Conservation (phyloP, 345 rosid genomes). For the Murraya koenigii region DNA sequence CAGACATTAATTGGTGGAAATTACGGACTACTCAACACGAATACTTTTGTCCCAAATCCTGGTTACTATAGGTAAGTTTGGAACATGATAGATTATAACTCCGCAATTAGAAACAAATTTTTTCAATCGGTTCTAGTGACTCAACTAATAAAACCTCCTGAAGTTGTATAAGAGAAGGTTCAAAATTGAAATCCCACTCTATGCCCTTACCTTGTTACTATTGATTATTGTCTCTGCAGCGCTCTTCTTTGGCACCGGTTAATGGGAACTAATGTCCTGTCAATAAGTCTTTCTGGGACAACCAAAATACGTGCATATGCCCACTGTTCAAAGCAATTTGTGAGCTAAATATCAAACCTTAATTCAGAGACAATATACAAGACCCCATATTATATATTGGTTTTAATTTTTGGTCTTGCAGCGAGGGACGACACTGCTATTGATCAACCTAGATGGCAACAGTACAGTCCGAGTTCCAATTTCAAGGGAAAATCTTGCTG, state of each 20-base stretch:
- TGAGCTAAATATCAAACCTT: conserved; percentile 31
- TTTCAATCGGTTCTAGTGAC: too few relatives aligned
- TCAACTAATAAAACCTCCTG: too few relatives aligned
- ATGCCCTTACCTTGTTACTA: too few relatives aligned
- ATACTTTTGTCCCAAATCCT: conserved; percentile 48
- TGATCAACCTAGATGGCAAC: conserved; percentile 46
- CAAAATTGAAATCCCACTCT: too few relatives aligned
- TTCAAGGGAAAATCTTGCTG: conserved; percentile 22
- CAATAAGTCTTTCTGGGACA: conserved; percentile 54
- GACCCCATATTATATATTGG: background rate
- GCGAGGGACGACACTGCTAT: conserved; percentile 46
- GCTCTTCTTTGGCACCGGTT: conserved; percentile 88
- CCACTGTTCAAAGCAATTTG: conserved; percentile 77
- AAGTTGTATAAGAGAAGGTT: too few relatives aligned
- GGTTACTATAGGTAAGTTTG: conserved; percentile 38
- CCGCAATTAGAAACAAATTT: background rate
- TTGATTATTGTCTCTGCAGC: conserved; percentile 37
- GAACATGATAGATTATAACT: background rate
- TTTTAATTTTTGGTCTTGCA: conserved; percentile 12
- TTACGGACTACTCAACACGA: conserved; percentile 49
- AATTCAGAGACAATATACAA: background rate
- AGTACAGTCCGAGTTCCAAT: conserved; percentile 25
- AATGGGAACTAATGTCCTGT: conserved; percentile 75
- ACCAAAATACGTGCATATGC: conserved; percentile 74
- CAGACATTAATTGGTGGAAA: conserved; percentile 58